Conservation (phyloP, 2,329 filamentous ascomycete genomes). For the Pyrenophora teres region DNA sequence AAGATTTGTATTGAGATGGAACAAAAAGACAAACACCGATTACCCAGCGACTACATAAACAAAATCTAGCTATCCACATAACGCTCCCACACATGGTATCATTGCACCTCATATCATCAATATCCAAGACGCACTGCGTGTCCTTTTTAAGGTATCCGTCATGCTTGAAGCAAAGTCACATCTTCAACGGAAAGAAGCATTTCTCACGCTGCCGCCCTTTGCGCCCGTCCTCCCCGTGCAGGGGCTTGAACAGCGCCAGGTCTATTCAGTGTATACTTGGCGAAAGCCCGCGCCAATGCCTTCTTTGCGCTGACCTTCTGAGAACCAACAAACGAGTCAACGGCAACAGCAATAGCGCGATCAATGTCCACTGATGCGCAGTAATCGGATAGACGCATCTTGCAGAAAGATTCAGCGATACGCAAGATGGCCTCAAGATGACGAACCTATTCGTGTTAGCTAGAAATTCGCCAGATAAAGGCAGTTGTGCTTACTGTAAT, state of each 20-base stretch:
- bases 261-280: conserved; percentile 73
- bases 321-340: conserved; percentile 93
- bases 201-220: conserved; percentile 36
- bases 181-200: background rate
- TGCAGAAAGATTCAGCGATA: conserved; percentile 90
- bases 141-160: conserved; percentile 7
- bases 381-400: conserved; percentile 98
- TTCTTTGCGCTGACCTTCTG: conserved; percentile 99
- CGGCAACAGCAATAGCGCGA: conserved; percentile 93
- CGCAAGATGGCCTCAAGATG: conserved; percentile 98
- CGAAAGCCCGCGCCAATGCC: conserved; percentile 88
- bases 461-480: background rate
- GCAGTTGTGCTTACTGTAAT: conserved; percentile 75
- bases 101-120: conserved; percentile 13
- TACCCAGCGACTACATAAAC: too few species aligned
- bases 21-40: too few species aligned
- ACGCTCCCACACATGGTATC: conserved; percentile 20
- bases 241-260: conserved; percentile 49
- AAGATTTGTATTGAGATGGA: too few species aligned
- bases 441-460: conserved; percentile 70
- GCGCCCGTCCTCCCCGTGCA: conserved; percentile 31
- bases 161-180: background rate
- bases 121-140: conserved; percentile 7
- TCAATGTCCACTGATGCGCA: conserved; percentile 90
- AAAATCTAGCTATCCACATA: background rate